phyloP scores from a whole-genome alignment of 1,284 basidiomycete genomes.

The Sporisorium sorghi region DNA sequence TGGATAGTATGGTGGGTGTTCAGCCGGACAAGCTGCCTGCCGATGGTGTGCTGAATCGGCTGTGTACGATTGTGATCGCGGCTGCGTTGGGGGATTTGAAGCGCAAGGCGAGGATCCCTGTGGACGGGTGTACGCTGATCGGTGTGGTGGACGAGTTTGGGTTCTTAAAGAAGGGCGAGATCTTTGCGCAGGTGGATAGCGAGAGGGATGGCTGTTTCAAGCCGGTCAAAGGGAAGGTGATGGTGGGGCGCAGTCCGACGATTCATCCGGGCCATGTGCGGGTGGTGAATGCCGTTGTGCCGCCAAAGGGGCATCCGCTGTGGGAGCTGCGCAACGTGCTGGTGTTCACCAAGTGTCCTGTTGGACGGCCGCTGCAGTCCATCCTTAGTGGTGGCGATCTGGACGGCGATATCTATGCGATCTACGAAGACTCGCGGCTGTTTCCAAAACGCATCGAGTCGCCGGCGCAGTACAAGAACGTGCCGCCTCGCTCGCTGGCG shows the following conservation, averaged over 20 bases:
- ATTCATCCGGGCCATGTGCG: constrained; percentile 53
- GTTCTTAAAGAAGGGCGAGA: constrained; percentile 32
- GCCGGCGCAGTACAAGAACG: constrained; percentile 75
- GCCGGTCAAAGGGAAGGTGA: constrained; percentile 39
- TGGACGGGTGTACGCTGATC: constrained; percentile 26
- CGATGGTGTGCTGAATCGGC: constrained; percentile 24
- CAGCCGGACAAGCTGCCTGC: constrained; percentile 19
- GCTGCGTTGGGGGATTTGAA: constrained; percentile 40
- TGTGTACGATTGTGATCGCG: constrained; percentile 32
- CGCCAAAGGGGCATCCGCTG: constrained; percentile 40
- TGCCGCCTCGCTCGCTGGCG: constrained; percentile 72
- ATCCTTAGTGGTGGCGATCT: constrained; percentile 50
- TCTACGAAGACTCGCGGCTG: constrained; percentile 71
- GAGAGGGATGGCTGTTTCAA: constrained; percentile 5
- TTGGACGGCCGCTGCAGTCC: constrained; percentile 33
- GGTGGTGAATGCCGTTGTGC: constrained; percentile 35
- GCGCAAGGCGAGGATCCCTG: constrained; percentile 38
- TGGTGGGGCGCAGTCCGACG: constrained; percentile 49
- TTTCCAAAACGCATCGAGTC: constrained; percentile 72
- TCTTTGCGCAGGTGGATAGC: constrained; percentile 40
- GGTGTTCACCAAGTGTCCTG: constrained; percentile 37
- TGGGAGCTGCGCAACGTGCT: constrained; percentile 42
- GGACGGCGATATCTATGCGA: constrained; percentile 70
- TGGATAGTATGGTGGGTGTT: constrained; percentile 17
- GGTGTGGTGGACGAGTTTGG: constrained; percentile 47